Conservation (phyloP, 805 yeast genomes). For the Pichia ethanolica region DNA sequence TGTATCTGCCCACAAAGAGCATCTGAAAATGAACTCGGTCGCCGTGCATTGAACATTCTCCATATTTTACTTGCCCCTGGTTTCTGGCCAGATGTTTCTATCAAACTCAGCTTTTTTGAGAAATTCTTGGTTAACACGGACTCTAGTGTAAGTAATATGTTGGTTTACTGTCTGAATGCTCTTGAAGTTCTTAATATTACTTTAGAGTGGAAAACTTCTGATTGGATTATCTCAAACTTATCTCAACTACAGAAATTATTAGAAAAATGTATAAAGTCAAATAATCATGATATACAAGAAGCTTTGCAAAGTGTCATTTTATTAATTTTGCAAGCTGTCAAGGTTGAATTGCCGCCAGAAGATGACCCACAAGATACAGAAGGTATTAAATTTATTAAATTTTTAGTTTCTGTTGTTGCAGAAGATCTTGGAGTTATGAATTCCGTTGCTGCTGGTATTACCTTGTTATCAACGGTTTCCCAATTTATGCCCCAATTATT, state of each 20-base stretch:
- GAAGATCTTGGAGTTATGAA: constrained; percentile 69
- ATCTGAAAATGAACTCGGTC: constrained; percentile 75
- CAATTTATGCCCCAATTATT: constrained; percentile 64
- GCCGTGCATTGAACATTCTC: constrained; percentile 71
- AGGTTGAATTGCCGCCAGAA: constrained; percentile 35
- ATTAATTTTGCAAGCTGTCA: constrained; percentile 61
- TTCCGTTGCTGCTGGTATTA: constrained; percentile 82
- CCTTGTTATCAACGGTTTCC: constrained; percentile 73
- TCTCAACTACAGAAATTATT: constrained; percentile 62
- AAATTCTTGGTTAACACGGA: constrained; percentile 77
- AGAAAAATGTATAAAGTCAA: constrained; percentile 75
- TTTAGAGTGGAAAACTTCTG: constrained; percentile 64
- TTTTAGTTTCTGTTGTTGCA: constrained; percentile 60
- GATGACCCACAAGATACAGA: constrained; percentile 48
- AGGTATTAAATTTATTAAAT: constrained; percentile 39
- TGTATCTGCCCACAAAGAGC: constrained; percentile 83
- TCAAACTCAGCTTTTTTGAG: constrained; percentile 81
- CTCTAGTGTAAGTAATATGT: constrained; percentile 53
- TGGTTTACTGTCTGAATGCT: constrained; percentile 83
- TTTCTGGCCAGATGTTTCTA: constrained; percentile 85
- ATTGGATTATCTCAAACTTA: constrained; percentile 74
- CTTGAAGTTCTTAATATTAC: constrained; percentile 82
- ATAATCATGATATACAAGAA: constrained; percentile 81
- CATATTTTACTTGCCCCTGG: constrained; percentile 63
- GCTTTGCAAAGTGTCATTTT: constrained; percentile 68